Base-by-base conservation (phyloP, 2,329 filamentous ascomycete genomes). In the Podosphaera aphanis region DNA sequence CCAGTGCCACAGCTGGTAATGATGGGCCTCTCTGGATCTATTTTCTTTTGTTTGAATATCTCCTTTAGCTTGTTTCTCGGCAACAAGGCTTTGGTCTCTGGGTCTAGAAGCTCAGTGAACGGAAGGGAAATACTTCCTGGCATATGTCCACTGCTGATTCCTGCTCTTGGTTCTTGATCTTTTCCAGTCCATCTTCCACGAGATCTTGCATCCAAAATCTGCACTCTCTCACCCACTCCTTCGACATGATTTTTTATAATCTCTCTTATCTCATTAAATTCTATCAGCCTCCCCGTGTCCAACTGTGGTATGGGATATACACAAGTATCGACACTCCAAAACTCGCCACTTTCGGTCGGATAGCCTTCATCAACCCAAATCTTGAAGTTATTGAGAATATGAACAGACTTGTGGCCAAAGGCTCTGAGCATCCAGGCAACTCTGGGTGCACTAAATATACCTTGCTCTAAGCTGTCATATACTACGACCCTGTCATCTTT, bases 381-480 rank as follows among this genome's bases (percentile, higher is more conserved):
- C 61, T 79, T 82, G 65, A 94, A 98, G 65, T 98, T 98, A 66
- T 98, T 92, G 46, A 98, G 65, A 16, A 98, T 64, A 61, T 94
- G 85, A 13, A 98, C 88, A 51, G 75, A 79, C 39, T 75, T 67
- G 60, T 98, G 90, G 1, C 90, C 90, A 61, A 95, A 95, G 29
- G 84, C 75, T 56, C 75, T 76, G 52, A 98, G 67, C 1, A 88
- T 98, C 90, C 90, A 98, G 47, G 78, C 88, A 0, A 93, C 88
- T 37, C 90, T 73, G 3, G 90, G 90, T 1, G 88, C 90, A 55
- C 82, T 90, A 64, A 98, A 93, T 49, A 98, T 86, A 8, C 90
- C 90, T 25, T 88, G 66, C 65, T 95, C 86, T 50, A 83, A 79
- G 23, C 77, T 79, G 60, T 98, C 90, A 59, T 98, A 98, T 4